These are phyloP conservation scores for Eragrostis tef DNA, from an alignment of 202 grass and related monocot genomes.

Conservation along the genomic window DNA sequence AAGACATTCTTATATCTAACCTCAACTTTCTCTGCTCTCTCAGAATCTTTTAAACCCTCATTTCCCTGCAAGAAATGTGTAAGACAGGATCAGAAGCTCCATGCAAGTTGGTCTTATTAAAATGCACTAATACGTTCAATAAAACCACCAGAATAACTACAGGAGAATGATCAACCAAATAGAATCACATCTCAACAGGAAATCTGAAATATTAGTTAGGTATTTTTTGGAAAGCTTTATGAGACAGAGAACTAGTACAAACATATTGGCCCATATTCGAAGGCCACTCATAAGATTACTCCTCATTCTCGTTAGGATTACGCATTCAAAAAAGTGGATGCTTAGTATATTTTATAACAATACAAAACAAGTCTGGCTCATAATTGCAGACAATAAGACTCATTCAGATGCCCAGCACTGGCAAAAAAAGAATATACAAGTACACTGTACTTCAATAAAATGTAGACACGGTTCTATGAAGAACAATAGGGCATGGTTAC, in stretches of 20 bases:
- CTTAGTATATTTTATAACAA: no score
- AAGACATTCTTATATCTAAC: slow-evolving; percentile 39
- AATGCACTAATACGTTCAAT: no score
- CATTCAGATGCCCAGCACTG: slow-evolving; percentile 1
- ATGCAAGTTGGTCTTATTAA: no score
- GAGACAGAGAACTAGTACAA: not conserved
- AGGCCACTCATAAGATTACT: no score
- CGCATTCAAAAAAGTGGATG: no score
- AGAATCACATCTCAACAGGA: not conserved
- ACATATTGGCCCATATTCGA: not conserved
- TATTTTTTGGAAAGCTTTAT: not conserved
- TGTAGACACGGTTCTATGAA: no score
- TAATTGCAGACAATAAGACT: slow-evolving; percentile 33
- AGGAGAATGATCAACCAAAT: no score
- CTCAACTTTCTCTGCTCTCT: slow-evolving; percentile 53
- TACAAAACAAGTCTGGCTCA: not conserved
- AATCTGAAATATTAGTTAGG: not conserved
- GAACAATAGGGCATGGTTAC: no score
- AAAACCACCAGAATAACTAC: slow-evolving; percentile 16
- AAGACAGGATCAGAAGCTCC: slow-evolving; percentile 10
- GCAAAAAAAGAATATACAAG: not conserved
- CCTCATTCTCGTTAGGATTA: no score
- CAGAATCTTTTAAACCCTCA: slow-evolving; percentile 37
- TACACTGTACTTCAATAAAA: not conserved
- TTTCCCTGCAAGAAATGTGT: slow-evolving; percentile 54